A percentile compares a stretch with the other conserved stretches of the same genome.
phyloP scores from a whole-genome alignment of 768 basidiomycete genomes.

The Fomitopsis serialis region DNA sequence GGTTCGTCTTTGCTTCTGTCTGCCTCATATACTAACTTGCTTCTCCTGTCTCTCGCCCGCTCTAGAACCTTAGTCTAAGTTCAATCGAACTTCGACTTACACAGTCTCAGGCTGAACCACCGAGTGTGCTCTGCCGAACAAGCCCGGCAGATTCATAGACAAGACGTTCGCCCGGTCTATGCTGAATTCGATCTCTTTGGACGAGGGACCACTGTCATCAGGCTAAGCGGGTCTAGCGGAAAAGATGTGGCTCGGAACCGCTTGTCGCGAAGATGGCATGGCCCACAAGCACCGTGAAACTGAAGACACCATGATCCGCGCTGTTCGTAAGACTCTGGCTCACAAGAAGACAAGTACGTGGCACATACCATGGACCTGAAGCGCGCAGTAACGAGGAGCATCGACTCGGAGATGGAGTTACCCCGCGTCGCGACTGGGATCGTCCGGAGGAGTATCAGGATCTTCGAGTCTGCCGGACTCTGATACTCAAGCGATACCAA shows the following conservation, averaged over 20 bases:
- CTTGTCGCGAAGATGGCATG: slow-evolving; percentile 5
- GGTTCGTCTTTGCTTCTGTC: no score
- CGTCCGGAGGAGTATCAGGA: background rate
- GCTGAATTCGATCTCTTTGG: background rate
- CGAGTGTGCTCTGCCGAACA: no score
- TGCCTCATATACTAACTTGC: no score
- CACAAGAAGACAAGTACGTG: background rate
- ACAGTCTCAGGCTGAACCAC: no score
- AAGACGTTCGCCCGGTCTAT: no score
- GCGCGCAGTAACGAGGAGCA: background rate
- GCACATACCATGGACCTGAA: background rate
- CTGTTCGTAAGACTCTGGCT: background rate
- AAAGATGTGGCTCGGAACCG: background rate
- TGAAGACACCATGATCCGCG: background rate
- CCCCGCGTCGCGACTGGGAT: background rate
- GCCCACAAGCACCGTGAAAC: background rate
- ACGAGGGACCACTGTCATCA: slow-evolving; percentile 1
- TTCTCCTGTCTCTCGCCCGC: no score
- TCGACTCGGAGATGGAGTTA: background rate
- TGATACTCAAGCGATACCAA: background rate
- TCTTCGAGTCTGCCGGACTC: background rate
- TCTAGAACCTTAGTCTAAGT: no score
- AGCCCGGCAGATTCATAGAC: no score
- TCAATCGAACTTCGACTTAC: no score
- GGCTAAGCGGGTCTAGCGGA: background rate